Base-by-base conservation (phyloP, 257 asterid species). In the Fraxinus quadrangulata region DNA sequence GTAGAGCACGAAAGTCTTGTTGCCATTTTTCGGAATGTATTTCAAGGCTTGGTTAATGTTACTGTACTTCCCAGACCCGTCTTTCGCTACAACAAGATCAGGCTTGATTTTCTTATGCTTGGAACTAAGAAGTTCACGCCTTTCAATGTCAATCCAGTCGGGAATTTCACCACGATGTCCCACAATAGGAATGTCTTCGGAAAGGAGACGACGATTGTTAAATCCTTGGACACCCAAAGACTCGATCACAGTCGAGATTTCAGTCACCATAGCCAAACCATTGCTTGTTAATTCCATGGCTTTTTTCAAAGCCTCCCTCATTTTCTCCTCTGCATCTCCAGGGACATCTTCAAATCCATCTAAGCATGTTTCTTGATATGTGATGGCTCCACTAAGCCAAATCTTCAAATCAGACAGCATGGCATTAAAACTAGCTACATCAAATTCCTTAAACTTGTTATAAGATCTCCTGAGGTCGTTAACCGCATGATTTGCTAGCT, bases 11-110 rank as follows among this genome's bases (percentile, higher is more conserved):
- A 84, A 88, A 4, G 89, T 77, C 1, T 65, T 68, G 21, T 86
- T 83, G 11, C 79, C 59, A 0, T 72, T 81, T 7, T 6, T 16
- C 1, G 96, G 94, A 61, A 86, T 75, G 5, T 77, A 71, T 9
- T 47, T 74, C 77, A 92, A 72, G 7, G 97, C 97, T 63, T 87
- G 96, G 9, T 76, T 86, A 24, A 92, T 85, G 6, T 86, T 85
- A 49, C 5, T 42, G 68, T 78, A 90, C 26, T 87, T 84, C 3
- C 96, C 92, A 11, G 91, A 70, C 9, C 92, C 93, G 47, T 91
- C 94, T 74, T 88, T 78, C 1, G 94, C 97, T 17, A 92, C 96
- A 9, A 80, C 26, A 69, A 88, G 86, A 56, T 87, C 78, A n/a
- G 93, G 85, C 66, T 72, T 77, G 39, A 84, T 45, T 0, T 33